A percentile compares a stretch with the other conserved stretches of the same genome.
Conservation (phyloP, 129 eudicot genomes). For the Lactuca saligna region DNA sequence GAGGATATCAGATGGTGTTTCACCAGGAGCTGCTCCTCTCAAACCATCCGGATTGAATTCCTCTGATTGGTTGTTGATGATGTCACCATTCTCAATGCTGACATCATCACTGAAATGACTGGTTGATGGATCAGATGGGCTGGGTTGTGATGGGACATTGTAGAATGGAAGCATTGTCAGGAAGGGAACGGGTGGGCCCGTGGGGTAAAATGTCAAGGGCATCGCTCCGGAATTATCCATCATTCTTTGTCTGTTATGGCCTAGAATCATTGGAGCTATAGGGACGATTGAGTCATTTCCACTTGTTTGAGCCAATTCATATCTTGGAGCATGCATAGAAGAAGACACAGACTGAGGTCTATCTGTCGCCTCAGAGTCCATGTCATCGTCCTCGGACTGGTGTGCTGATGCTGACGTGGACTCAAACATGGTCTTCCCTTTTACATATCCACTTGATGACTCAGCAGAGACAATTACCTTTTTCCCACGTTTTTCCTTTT, state of each 20-base stretch:
- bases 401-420: constrained; percentile 20
- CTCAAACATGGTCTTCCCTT: constrained; percentile 59
- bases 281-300: constrained; percentile 67
- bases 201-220: constrained; percentile 70
- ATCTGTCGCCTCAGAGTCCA: constrained; percentile 42
- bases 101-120: constrained; percentile 51
- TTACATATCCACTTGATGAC: constrained; percentile 44
- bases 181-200: constrained; percentile 98
- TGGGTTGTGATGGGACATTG: constrained; percentile 52
- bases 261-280: constrained; percentile 52
- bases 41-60: constrained; percentile 30
- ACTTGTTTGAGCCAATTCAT: constrained; percentile 65
- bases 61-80: constrained; percentile 40
- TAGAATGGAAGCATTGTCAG: constrained; percentile 75
- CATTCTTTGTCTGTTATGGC: constrained; percentile 60
- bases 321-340: constrained; percentile 41
- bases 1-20: constrained; percentile 58
- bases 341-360: constrained; percentile 34
- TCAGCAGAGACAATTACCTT: constrained; percentile 41
- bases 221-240: constrained; percentile 57
- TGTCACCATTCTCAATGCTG: constrained; percentile 44
- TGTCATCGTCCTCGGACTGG: constrained; percentile 47
- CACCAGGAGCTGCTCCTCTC: constrained; percentile 38
- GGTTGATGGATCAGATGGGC: constrained; percentile 53
- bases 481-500: constrained; percentile 69